These are phyloP conservation scores for Kodamaea sagamina DNA, from an alignment of 805 yeast genomes.

Conservation along the genomic window DNA sequence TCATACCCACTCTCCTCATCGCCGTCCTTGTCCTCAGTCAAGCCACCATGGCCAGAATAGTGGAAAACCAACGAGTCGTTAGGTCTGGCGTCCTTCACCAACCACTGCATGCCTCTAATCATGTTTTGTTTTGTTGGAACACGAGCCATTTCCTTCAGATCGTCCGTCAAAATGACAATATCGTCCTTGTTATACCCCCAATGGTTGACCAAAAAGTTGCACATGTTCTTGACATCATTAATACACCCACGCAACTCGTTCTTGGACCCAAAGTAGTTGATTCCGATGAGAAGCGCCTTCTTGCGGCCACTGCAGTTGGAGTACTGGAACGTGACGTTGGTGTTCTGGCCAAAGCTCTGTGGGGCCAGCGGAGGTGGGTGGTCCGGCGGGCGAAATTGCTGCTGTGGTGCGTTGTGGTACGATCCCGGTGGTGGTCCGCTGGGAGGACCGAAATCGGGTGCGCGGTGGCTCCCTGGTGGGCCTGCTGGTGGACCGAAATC, in stretches of 20 bases:
- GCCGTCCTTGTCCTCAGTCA: conserved; percentile 37
- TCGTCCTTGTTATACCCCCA: conserved; percentile 39
- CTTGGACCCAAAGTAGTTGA: conserved; percentile 34
- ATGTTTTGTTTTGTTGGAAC: conserved; percentile 38
- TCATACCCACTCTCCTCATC: conserved; percentile 41
- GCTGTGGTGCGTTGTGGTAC: conserved; percentile 6
- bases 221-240: conserved; percentile 43
- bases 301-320: conserved; percentile 40
- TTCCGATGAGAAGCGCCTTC: conserved; percentile 40
- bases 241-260: conserved; percentile 40
- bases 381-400: conserved; percentile 14
- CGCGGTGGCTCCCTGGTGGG: conserved; percentile 18
- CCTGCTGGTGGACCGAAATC: conserved; percentile 24
- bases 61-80: conserved; percentile 43
- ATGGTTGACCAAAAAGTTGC: conserved; percentile 28
- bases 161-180: conserved; percentile 42
- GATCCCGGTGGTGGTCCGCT: conserved; percentile 6
- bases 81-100: conserved; percentile 39
- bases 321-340: conserved; percentile 39
- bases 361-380: conserved; percentile 34
- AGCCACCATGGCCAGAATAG: conserved; percentile 44
- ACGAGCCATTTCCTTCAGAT: conserved; percentile 32
- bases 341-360: conserved; percentile 38
- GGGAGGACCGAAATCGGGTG: conserved; percentile 13
- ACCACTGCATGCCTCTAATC: conserved; percentile 42